Conservation (phyloP, 2,329 filamentous ascomycete species). For the Coleophoma cylindrospora region DNA sequence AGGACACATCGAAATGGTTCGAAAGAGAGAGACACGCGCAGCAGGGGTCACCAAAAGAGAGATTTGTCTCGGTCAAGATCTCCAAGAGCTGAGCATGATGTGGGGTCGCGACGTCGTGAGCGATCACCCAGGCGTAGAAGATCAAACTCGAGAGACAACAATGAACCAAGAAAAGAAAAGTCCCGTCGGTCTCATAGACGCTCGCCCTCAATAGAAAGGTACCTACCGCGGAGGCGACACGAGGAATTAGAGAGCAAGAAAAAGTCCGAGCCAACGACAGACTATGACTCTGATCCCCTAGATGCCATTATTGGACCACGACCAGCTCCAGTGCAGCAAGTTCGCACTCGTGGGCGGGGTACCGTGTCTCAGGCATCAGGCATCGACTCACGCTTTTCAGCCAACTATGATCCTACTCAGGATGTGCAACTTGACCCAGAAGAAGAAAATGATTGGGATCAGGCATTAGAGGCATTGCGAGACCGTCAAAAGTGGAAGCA, state of each 20-base stretch:
- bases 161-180: constrained; percentile 4
- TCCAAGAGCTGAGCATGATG: constrained; percentile 13
- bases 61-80: constrained; percentile 17
- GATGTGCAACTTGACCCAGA: constrained; percentile 49
- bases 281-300: constrained; percentile 63
- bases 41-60: constrained; percentile 12
- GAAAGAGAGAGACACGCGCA: constrained; percentile 8
- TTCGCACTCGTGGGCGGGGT: constrained; percentile 64
- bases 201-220: constrained; percentile 9
- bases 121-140: constrained; percentile 20
- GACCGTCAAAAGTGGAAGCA: constrained; percentile 77
- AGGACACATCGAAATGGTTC: constrained; percentile 20
- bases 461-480: constrained; percentile 70
- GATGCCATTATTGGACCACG: constrained; percentile 75
- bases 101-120: constrained; percentile 27
- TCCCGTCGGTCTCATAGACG: constrained; percentile 5
- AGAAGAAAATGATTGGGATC: constrained; percentile 67
- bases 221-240: not conserved
- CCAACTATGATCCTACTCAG: constrained; percentile 52
- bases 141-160: constrained; percentile 14
- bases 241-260: constrained; percentile 1
- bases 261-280: constrained; percentile 5
- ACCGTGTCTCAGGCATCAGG: constrained; percentile 53
- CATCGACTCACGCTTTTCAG: constrained; percentile 78
- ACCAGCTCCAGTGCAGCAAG: constrained; percentile 39